Evolutionary conservation across 192 early-diverging fungal genomes (phyloP).

Genomic region (Rhizoclosmatium sp.): DNA sequence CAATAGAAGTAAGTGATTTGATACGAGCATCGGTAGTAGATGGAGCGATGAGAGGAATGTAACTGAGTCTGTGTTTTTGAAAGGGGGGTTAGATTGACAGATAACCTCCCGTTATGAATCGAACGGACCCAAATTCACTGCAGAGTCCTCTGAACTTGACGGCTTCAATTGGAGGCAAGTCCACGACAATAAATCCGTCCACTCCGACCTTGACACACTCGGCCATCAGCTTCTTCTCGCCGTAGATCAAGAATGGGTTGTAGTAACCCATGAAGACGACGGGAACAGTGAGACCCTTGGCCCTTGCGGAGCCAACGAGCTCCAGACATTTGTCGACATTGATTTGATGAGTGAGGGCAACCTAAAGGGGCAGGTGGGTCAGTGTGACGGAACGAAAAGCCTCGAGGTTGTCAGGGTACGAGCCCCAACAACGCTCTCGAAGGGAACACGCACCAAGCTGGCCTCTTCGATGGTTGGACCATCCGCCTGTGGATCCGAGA

Average conservation of each 20-base stretch:
- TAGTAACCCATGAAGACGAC: conserved; percentile 99
- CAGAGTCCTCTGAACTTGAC: conserved; percentile 83
- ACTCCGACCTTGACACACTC: conserved; percentile 87
- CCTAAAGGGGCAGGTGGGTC: conserved; percentile 45
- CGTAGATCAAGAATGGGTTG: conserved; percentile 96
- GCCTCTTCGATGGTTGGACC: conserved; percentile 97
- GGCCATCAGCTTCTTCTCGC: conserved; percentile 84
- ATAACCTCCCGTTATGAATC: background rate
- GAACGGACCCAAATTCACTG: conserved; percentile 65
- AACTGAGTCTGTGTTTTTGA: conserved; percentile 67
- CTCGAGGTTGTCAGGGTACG: no score
- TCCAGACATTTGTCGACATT: conserved; percentile 84
- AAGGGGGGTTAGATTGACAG: background rate
- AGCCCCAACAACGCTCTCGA: background rate
- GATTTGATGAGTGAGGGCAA: conserved; percentile 79
- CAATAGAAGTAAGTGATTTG: conserved; percentile 75
- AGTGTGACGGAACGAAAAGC: no score
- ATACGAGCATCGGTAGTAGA: conserved; percentile 89
- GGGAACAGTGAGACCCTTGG: conserved; percentile 84
- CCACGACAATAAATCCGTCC: conserved; percentile 96
- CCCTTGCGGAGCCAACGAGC: conserved; percentile 81
- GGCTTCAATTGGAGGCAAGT: conserved; percentile 97
- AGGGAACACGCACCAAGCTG: conserved; percentile 63
- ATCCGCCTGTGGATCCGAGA: conserved; percentile 97
- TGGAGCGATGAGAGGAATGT: conserved; percentile 92